phyloP scores from a whole-genome alignment of 2,329 filamentous ascomycete genomes.

The Aspergillus tamarii region DNA sequence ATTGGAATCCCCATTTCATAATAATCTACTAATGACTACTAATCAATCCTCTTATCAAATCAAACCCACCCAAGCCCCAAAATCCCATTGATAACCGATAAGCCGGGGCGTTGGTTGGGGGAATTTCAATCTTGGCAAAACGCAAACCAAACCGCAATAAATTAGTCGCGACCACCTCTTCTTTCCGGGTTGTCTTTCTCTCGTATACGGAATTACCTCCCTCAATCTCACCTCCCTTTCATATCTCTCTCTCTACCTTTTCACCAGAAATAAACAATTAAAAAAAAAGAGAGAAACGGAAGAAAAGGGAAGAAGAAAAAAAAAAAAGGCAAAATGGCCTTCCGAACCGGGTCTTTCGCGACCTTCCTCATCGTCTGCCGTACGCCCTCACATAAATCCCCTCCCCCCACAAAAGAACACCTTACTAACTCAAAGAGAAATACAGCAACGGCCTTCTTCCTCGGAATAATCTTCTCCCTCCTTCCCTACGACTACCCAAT shows the following conservation, averaged over 20 bases:
- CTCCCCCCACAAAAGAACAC: conserved; percentile 3
- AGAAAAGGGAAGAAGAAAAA: neutral
- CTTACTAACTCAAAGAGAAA: conserved; percentile 10
- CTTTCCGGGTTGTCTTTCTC: no score
- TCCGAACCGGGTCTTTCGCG: conserved; percentile 70
- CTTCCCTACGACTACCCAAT: conserved; percentile 79
- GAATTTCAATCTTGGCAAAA: neutral
- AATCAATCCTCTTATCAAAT: no score
- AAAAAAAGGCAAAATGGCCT: conserved; percentile 33
- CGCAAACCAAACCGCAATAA: neutral
- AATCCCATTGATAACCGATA: neutral
- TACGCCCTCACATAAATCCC: conserved; percentile 44
- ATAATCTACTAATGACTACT: no score
- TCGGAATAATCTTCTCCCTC: conserved; percentile 93
- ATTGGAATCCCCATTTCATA: no score
- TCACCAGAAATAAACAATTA: neutral
- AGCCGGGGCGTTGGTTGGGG: neutral
- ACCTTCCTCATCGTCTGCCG: conserved; percentile 96
- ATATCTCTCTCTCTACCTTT: no score
- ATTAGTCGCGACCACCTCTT: neutral
- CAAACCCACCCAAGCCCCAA: no score
- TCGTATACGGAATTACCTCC: no score
- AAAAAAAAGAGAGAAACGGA: neutral
- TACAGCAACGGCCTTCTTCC: conserved; percentile 89
- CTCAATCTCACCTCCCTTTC: neutral